Evolutionary conservation across 2,329 filamentous ascomycete genomes (phyloP), one percentile per base, ranked within the genome.

Genomic region (Dendryphion nanum): DNA sequence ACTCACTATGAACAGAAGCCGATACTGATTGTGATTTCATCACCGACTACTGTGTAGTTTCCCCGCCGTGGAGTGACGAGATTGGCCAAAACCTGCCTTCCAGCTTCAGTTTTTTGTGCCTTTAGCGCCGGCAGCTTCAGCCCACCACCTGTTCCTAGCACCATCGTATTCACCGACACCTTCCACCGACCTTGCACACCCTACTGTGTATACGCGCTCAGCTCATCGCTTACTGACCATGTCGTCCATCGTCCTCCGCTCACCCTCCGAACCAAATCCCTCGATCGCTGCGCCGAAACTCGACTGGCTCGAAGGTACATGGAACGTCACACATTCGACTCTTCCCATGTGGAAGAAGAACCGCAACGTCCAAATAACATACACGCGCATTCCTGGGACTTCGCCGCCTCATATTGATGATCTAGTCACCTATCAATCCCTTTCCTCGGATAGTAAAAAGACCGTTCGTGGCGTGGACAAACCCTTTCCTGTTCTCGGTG

Each of bases 361-460:
- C 37, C 83, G 82, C 61, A 93, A 93, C 66, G 86, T 94, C 12
- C 77, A 78, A 54, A 91, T 94, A 61, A 85, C 81, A 21, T 94
- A 94, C 73, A 77, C 68, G 7, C 63, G 75, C 55, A 41, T 42
- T 35, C 37, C 51, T 3, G 30, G 37, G 16, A 56, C 51, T 8
- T 44, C 52, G 6, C 48, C 63, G 35, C 19, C 64, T 40, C 38
- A 63, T 41, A 67, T 91, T 44, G 82, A 89, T 61, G 87, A 93
- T 64, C 63, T 83, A 2, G 87, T 93, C 46, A 77, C 78, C 40
- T 88, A 87, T 63, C 81, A 85, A 62, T 71, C 75, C 32, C 68
- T 75, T 45, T 65, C 55, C 45, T 65, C 64, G 33, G 69, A 68
- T 38, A 76, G 68, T 56, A 50, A 81, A 46, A 84, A 82, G 61